Evolutionary conservation across 208 protist genomes (phyloP), one percentile per base, ranked within the genome.

Genomic region (Trypanosomatidae sp.): DNA sequence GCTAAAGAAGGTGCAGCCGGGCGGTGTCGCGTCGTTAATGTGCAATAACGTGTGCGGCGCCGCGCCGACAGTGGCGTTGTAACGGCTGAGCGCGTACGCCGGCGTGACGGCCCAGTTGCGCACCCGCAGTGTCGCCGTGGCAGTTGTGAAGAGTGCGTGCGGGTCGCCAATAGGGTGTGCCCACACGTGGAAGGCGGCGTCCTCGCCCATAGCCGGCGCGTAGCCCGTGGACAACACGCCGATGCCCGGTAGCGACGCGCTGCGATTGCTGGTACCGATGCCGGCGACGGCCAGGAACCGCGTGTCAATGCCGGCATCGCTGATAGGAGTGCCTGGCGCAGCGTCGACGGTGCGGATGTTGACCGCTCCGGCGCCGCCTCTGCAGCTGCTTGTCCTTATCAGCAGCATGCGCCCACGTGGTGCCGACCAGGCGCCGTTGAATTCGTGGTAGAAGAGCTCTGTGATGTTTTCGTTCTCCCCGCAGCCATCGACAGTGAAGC

Each of bases 361-460:
- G 36, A 39, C 36, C 46, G 80, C 79, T 9, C 30, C 56, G 8
- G 68, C 25, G 44, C 80, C 82, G n/a, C 59, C 65, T 4, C 41
- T 25, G 75, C 86, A 93, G 39, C 69, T 67, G 13, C 65, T 62
- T 30, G 70, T 65, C 22, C 81, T 83, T 66, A 93, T 76, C 13
- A 93, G 67, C 7, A 44, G 65, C 76, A 93, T 82, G 46, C n/a
- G 30, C 36, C 89, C 89, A 62, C 84, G 80, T 15, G 60, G 39
- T 15, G 55, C 74, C 67, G 74, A 89, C 30, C 59, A 67, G 46
- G 30, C 58, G 41, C 78, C 80, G 69, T 67, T 73, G 36, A 50
- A 82, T 73, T 93, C 89, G 73, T 86, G 91, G 80, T 90, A 94
- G 79, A 87, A 83, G 36, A 82, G 71, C n/a, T 55, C 64, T 25